phyloP scores from a whole-genome alignment of 2,329 filamentous ascomycete species.

The Dendryphion nanum region DNA sequence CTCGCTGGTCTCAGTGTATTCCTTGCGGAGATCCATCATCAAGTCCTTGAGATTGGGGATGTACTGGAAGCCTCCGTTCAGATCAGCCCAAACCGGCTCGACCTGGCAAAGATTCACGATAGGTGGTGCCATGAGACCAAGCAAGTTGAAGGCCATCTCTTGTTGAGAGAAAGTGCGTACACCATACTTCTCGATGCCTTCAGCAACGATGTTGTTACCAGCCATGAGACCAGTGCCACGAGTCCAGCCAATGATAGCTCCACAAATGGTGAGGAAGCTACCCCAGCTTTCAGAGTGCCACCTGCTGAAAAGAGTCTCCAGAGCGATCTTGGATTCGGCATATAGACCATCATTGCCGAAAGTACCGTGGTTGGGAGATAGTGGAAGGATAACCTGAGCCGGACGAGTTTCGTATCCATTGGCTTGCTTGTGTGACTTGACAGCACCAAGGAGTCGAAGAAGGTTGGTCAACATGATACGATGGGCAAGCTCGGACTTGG shows the following conservation, averaged over 20 bases:
- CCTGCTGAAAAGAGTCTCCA: constrained; percentile 97
- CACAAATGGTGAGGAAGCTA: constrained; percentile 96
- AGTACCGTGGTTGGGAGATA: constrained; percentile 97
- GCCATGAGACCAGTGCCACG: constrained; percentile 97
- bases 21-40: constrained; percentile 90
- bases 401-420: constrained; percentile 92
- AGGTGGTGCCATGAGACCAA: constrained; percentile 90
- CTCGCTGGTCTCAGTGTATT: constrained; percentile 93
- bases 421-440: constrained; percentile 87
- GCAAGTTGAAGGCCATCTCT: constrained; percentile 98
- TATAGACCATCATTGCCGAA: constrained; percentile 98
- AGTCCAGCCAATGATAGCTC: constrained; percentile 98
- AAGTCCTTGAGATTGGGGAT: constrained; percentile 91
- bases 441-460: constrained; percentile 80
- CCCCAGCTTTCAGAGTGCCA: constrained; percentile 98
- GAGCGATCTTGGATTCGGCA: constrained; percentile 93
- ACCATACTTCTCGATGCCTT: constrained; percentile 93
- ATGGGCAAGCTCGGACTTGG: constrained; percentile 95
- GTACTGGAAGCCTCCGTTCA: constrained; percentile 97
- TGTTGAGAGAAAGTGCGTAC: constrained; percentile 98
- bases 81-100: constrained; percentile 93
- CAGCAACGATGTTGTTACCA: constrained; percentile 95
- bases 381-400: constrained; percentile 90
- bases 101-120: constrained; percentile 94
- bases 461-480: constrained; percentile 99